A percentile compares a stretch with the other conserved stretches of the same genome.
Evolutionary conservation across 805 yeast genomes (phyloP).

Genomic region (Yarrowia osloensis): DNA sequence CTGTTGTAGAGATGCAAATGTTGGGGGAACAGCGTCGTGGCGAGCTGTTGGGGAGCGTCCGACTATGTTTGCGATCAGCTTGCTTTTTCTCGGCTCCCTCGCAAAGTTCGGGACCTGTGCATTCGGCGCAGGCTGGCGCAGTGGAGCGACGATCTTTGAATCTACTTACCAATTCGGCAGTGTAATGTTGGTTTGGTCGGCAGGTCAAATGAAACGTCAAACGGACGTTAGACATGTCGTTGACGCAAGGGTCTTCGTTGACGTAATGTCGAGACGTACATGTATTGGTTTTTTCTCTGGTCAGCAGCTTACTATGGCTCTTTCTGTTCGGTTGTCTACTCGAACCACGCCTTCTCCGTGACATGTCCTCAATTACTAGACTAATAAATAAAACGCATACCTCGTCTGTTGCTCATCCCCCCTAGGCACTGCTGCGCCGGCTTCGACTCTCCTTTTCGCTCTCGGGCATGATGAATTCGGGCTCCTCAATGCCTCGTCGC

Average conservation of each 20-base stretch:
- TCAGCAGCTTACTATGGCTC: too few relatives aligned
- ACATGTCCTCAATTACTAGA: not conserved
- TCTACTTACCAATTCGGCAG: not conserved
- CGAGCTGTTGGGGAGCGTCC: not conserved
- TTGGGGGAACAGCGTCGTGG: not conserved
- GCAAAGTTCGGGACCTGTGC: not conserved
- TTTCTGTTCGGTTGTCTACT: too few relatives aligned
- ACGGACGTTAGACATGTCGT: too few relatives aligned
- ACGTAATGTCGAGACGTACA: too few relatives aligned
- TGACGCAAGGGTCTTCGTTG: too few relatives aligned
- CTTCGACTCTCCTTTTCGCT: conserved; percentile 20
- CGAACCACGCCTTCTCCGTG: too few relatives aligned
- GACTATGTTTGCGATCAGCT: not conserved
- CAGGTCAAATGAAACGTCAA: not conserved
- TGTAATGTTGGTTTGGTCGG: not conserved
- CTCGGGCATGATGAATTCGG: conserved; percentile 17
- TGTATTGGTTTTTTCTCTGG: too few relatives aligned
- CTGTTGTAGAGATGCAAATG: not conserved
- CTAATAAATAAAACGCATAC: not conserved
- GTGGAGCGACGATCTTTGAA: not conserved
- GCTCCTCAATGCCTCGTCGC: not conserved
- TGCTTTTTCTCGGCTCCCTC: not conserved
- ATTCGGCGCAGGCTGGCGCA: not conserved
- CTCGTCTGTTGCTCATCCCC: not conserved
- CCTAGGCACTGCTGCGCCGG: not conserved